Evolutionary conservation across 345 rosid species (phyloP).

Genomic region (Trapa bicornis): DNA sequence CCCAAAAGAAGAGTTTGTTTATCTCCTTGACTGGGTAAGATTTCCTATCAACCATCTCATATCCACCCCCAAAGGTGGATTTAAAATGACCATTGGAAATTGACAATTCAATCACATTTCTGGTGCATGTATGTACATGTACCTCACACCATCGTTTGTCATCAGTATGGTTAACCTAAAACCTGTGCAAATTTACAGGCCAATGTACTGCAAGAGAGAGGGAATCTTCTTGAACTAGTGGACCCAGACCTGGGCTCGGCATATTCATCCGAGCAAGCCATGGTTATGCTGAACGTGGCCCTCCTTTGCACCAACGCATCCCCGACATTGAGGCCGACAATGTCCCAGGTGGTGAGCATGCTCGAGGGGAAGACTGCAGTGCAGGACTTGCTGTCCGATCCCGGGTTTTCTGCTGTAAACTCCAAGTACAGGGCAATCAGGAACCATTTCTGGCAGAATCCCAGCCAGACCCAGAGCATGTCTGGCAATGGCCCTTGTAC

Average conservation of each 20-base stretch:
- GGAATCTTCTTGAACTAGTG: conserved; percentile 43
- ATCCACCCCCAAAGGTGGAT: neutral
- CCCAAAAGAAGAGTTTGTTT: conserved; percentile 60
- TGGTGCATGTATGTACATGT: too few relatives aligned
- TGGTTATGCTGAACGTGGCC: conserved; percentile 67
- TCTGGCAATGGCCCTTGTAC: conserved; percentile 22
- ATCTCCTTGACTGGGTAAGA: conserved; percentile 79
- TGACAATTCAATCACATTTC: too few relatives aligned
- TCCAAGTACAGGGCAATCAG: conserved; percentile 55
- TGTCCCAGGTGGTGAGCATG: conserved; percentile 86
- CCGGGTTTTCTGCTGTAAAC: conserved; percentile 46
- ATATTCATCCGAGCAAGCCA: conserved; percentile 26
- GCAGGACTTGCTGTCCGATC: conserved; percentile 63
- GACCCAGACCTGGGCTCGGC: conserved; percentile 12
- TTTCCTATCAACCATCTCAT: neutral
- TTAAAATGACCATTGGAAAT: too few relatives aligned
- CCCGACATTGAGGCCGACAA: conserved; percentile 73
- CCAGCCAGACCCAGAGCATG: conserved; percentile 40
- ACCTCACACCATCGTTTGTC: too few relatives aligned
- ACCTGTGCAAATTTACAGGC: too few relatives aligned
- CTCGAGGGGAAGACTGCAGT: conserved; percentile 59
- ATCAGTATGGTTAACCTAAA: too few relatives aligned
- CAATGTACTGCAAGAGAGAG: conserved; percentile 27
- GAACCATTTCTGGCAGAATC: conserved; percentile 73
- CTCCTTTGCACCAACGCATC: conserved; percentile 69